These are phyloP conservation scores for Aspergillus saccharolyticus DNA, from an alignment of 495 filamentous ascomycete genomes.

Conservation along the genomic window DNA sequence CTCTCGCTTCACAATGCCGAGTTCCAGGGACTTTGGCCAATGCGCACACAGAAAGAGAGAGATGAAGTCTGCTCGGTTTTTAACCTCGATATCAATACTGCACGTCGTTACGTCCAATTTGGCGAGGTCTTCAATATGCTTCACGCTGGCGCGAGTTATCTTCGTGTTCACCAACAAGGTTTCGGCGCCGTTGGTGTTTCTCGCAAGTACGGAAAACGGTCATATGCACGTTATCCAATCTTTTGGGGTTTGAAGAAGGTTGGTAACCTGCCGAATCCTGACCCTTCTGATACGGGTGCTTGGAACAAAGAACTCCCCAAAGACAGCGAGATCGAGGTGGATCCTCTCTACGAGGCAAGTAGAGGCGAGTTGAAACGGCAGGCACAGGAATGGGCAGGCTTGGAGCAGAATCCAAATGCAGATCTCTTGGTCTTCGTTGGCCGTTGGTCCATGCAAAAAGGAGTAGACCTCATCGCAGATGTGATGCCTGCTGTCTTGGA, in stretches of 20 bases:
- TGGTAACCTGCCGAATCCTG: conserved; percentile 68
- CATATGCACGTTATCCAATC: conserved; percentile 70
- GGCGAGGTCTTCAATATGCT: conserved; percentile 68
- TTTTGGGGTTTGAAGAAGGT: conserved; percentile 72
- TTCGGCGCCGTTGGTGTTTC: conserved; percentile 74
- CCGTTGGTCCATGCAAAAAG: conserved; percentile 76
- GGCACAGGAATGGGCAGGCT: conserved; percentile 72
- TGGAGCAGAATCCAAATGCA: conserved; percentile 59
- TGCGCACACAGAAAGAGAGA: conserved; percentile 62
- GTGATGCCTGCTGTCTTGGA: conserved; percentile 70
- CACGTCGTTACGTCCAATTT: conserved; percentile 50
- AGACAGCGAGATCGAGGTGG: conserved; percentile 50
- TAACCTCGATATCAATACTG: conserved; percentile 47
- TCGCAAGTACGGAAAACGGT: conserved; percentile 69
- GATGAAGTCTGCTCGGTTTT: conserved; percentile 69
- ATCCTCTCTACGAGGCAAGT: conserved; percentile 52
- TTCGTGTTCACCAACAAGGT: conserved; percentile 69
- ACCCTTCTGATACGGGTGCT: conserved; percentile 67
- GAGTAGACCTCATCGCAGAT: conserved; percentile 73
- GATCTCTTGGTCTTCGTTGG: conserved; percentile 77
- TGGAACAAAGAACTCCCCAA: conserved; percentile 55
- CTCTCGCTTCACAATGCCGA: conserved; percentile 64
- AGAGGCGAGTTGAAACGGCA: conserved; percentile 57
- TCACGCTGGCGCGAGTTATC: conserved; percentile 67
- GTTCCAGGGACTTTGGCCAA: conserved; percentile 70